Evolutionary conservation across 2,329 filamentous ascomycete species (phyloP).

Genomic region (Sporothrix dimorphospora): DNA sequence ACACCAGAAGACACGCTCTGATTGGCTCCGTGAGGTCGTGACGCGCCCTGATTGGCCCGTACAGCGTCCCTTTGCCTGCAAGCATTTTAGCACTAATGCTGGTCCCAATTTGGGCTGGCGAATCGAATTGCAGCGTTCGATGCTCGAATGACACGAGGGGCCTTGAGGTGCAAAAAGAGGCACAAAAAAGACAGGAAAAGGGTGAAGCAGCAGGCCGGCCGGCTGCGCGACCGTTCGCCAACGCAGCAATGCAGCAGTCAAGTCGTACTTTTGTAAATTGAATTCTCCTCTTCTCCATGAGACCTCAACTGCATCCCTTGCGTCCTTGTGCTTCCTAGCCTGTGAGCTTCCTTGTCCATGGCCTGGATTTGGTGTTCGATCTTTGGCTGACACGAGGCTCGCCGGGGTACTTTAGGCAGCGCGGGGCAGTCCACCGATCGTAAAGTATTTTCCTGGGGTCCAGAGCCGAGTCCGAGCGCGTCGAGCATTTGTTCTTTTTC

Average conservation of each 20-base stretch:
- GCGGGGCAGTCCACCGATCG: not conserved
- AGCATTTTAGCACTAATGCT: constrained; percentile 28
- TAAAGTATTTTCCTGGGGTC: constrained; percentile 4
- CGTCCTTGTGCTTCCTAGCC: not conserved
- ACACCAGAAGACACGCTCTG: constrained; percentile 1
- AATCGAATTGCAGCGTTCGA: not conserved
- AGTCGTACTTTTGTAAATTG: constrained; percentile 13
- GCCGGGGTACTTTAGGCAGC: not conserved
- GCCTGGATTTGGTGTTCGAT: not conserved
- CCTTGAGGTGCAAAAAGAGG: not conserved
- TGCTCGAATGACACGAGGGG: not conserved
- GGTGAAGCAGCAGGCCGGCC: not conserved
- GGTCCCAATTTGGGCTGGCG: constrained; percentile 23
- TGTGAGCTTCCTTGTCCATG: constrained; percentile 1
- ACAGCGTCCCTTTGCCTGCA: constrained; percentile 6
- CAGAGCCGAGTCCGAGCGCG: not conserved
- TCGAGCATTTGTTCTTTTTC: not conserved
- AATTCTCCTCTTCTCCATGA: not conserved
- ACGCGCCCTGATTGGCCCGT: constrained; percentile 25
- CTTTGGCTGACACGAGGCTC: not conserved
- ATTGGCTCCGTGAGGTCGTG: not conserved
- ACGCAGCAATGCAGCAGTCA: constrained; percentile 10
- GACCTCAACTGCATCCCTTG: constrained; percentile 9
- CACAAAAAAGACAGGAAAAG: not conserved
- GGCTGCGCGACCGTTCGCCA: constrained; percentile 21